Base-by-base conservation (phyloP, 495 filamentous ascomycete genomes). In the Cercophora sp. region DNA sequence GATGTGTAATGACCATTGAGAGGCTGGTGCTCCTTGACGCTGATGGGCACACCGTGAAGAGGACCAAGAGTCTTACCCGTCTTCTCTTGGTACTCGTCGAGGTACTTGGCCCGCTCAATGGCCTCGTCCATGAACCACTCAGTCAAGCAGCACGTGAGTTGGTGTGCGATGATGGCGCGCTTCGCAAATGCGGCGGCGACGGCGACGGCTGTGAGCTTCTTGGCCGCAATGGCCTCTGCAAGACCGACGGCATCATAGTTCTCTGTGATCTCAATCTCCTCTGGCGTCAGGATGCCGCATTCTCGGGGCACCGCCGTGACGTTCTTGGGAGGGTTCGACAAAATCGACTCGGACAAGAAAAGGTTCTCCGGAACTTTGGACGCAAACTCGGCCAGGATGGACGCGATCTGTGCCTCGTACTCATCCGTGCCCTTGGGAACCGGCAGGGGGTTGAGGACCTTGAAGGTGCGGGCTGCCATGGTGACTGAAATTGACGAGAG, bases 31-130 rank as follows among this genome's bases (percentile, higher is more conserved):
- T 89, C 85, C 63, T 88, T 86, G 27, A 85, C 60, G 3, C 73
- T 75, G 36, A 89, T 72, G 4, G 86, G 85, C 9, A 90, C 73
- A 16, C 86, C 86, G 57, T 87, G 84, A 0, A 90, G 68, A 0
- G 82, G 80, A 2, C 86, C 86, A 25, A 82, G 40, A 0, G 73
- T 68, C 23, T 65, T 70, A 8, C 77, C 74, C 19, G 75, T 78
- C 27, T 65, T 62, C 5, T 63, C 54, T 53, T 78, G 55, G 35
- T 68, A 74, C 18, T 66, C 67, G 57, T 89, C 86, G 11, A 88
- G 75, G 25, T 72, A 64, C 5, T 65, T 66, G n/a, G 85, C 85
- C 11, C 78, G 73, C 19, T 68, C 64, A 8, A 87, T 61, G 2
- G 85, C 86, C 9, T 73, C 61, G 22, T 78, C 72, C 55, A 87